These are phyloP conservation scores for Mycena filopes DNA, from an alignment of 768 basidiomycete species.

Conservation along the genomic window DNA sequence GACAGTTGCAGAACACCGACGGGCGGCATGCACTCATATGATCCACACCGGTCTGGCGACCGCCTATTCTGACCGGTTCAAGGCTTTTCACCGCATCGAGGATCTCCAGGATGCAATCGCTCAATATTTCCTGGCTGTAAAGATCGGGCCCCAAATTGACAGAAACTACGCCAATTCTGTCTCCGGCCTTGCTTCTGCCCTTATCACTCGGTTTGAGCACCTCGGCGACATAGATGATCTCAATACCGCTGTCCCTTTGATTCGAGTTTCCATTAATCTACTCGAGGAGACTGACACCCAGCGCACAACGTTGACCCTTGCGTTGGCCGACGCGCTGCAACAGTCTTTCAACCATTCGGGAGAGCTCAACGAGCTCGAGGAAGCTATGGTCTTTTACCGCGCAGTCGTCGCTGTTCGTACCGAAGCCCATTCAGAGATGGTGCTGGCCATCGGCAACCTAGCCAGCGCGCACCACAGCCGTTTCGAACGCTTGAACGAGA, in stretches of 20 bases:
- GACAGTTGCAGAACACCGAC: not conserved
- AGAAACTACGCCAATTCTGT: slow-evolving; percentile 4
- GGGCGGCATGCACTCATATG: not conserved
- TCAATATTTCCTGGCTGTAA: not conserved
- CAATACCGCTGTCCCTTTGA: too few species aligned
- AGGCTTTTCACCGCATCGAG: not conserved
- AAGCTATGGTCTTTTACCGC: too few species aligned
- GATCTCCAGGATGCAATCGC: not conserved
- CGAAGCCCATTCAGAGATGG: not conserved
- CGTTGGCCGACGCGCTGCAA: not conserved
- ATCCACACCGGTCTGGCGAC: not conserved
- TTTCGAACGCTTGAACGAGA: slow-evolving; percentile 9
- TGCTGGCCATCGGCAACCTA: slow-evolving; percentile 6
- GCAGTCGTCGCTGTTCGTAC: not conserved
- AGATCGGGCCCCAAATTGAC: not conserved
- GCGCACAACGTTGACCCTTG: not conserved
- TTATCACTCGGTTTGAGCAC: not conserved
- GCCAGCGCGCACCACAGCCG: slow-evolving; percentile 5
- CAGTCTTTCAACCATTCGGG: slow-evolving; percentile 2
- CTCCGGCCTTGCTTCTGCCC: slow-evolving; percentile 2
- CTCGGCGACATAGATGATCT: not conserved
- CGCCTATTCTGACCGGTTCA: not conserved
- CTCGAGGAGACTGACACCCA: not conserved
- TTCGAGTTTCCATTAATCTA: too few species aligned
- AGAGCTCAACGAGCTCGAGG: not conserved